Base-by-base conservation (phyloP, 371 early-diverging fungal genomes). In the Basidiobolus meristosporus region DNA sequence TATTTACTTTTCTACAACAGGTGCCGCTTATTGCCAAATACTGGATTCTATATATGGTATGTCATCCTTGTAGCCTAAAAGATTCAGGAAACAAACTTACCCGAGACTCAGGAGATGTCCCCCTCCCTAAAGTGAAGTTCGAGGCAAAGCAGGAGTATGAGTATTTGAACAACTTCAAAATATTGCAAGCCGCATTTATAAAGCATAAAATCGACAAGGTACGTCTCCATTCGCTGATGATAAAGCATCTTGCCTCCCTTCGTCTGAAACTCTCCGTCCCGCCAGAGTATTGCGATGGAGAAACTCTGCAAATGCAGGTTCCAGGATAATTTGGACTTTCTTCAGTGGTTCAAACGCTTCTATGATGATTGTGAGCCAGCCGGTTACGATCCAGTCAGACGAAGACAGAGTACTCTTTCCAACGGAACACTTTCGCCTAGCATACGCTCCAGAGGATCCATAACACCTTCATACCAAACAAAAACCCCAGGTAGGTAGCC, bases 251-350 rank as follows among this genome's bases (percentile, higher is more conserved):
- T 33, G n/a, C n/a, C n/a, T n/a, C n/a, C n/a, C n/a, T n/a, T n/a
- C n/a, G n/a, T n/a, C n/a, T n/a, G n/a, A n/a, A n/a, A n/a, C n/a
- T n/a, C n/a, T n/a, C n/a, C n/a, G n/a, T n/a, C n/a, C 26, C 3
- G 39, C n/a, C n/a, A 77, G 71, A 60, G 64, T 22, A 76, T 93
- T 31, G 89, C 87, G 39, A 85, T 86, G 4, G 82, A 90, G 29
- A 60, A 73, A 4, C 62, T 96, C 49, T 63, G 77, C 42, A 91
- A 90, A 52, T 85, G 88, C 65, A 83, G 81, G 48, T 84, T 93
- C 63, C 92, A 91, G 59, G 97, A 96, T 59, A 96, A 93, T 55
- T 63, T 96, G 43, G 92, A 91, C 63, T 90, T 96, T 50, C 49
- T 89, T 52, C 92, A 92, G 50, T 92, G 91, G 92, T 48, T 88